Evolutionary conservation across 2,329 filamentous ascomycete genomes (phyloP), one percentile per base, ranked within the genome.

Genomic region (Trichoderma citrinoviride): DNA sequence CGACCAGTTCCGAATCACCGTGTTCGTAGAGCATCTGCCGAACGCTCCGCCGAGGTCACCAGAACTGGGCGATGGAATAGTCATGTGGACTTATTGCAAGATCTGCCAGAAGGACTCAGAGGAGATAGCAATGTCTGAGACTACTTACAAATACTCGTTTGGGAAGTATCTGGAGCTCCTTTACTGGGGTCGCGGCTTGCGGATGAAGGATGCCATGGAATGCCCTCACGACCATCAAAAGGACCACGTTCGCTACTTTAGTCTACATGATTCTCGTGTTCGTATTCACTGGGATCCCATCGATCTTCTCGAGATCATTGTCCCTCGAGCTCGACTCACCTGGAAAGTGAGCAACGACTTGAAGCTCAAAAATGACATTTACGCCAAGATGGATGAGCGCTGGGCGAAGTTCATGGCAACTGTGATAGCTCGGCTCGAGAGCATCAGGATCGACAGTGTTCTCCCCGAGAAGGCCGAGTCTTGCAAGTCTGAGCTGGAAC

Each of bases 51-150:
- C 75, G 3, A 71, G 71, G 61, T 66, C 67, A 19, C 71, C 76
- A 33, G 88, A 77, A 86, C 74, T 73, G 61, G 77, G 77, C 47
- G 79, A 80, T 49, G 90, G 89, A 3, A 96, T 99, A 64, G 85
- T 93, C 65, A 97, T 99, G 92, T 99, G 96, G 96, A 98, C 92
- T 69, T 92, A 90, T 71, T 99, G 95, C 80, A 95, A 96, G 71
- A 83, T 91, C 33, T 99, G 96, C 76, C 89, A 91, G 60, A 92
- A 92, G 69, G 93, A 98, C 74, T 96, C 94, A 0, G 91, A 92
- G 44, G 88, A 93, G 54, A 90, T 91, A 69, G 88, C 90, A 37
- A 97, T 99, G 92, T 97, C 94, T 0, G 88, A 93, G 64, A 93
- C 88, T 71, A 96, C 93, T 0, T 99, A 93, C 91, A 97, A 96